Evolutionary conservation across 2,329 filamentous ascomycete genomes (phyloP).

Genomic region (Alternaria triticimaculans): DNA sequence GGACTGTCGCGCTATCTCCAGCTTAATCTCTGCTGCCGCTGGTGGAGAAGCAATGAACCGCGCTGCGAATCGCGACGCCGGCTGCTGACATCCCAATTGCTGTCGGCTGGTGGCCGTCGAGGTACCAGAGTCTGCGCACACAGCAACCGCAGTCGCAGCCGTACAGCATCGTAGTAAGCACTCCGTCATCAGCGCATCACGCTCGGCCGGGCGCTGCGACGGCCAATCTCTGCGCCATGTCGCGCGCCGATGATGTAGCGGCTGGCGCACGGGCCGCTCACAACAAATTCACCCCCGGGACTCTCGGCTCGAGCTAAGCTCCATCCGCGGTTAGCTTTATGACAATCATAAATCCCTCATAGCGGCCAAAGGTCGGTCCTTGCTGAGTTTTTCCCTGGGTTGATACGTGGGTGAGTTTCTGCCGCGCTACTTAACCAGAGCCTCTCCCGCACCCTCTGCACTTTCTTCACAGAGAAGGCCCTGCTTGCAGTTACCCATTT

Average conservation of each 20-base stretch:
- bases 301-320: slow-evolving; percentile 19
- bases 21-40: slow-evolving; percentile 32
- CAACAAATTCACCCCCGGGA: slow-evolving; percentile 19
- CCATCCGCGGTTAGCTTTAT: slow-evolving; percentile 20
- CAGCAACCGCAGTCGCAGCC: not conserved
- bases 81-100: not conserved
- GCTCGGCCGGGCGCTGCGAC: slow-evolving; percentile 19
- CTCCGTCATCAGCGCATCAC: slow-evolving; percentile 5
- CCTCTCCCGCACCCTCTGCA: slow-evolving; percentile 24
- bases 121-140: not conserved
- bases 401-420: slow-evolving; percentile 15
- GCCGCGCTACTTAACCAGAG: slow-evolving; percentile 30
- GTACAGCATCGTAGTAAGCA: not conserved
- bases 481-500: slow-evolving; percentile 35
- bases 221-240: slow-evolving; percentile 18
- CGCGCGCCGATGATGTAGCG: slow-evolving; percentile 21
- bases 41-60: slow-evolving; percentile 3
- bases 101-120: not conserved
- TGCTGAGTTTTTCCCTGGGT: slow-evolving; percentile 38
- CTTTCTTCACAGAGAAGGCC: slow-evolving; percentile 38
- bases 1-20: slow-evolving; percentile 27
- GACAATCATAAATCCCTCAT: slow-evolving; percentile 24
- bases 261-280: slow-evolving; percentile 16
- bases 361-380: slow-evolving; percentile 26
- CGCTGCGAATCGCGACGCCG: slow-evolving; percentile 15